A percentile compares a stretch with the other conserved stretches of the same genome.
These are phyloP conservation scores for Arthrobotrys iridis DNA, from an alignment of 2,329 filamentous ascomycete species.

Conservation along the genomic window DNA sequence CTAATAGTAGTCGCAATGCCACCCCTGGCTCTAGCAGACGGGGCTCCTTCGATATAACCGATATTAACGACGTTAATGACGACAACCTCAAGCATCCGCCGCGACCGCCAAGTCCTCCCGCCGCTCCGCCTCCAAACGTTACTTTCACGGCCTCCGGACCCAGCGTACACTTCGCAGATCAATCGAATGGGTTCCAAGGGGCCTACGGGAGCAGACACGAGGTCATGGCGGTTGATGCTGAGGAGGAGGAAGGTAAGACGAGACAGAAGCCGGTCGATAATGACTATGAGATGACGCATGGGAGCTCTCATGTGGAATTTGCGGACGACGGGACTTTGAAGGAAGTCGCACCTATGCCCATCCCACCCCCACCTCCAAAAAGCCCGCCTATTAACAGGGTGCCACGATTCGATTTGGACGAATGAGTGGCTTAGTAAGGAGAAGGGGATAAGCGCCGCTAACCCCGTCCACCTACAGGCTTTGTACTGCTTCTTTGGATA, in stretches of 20 bases:
- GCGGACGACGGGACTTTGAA: constrained; percentile 28
- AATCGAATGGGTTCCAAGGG: constrained; percentile 12
- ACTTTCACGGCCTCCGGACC: background rate
- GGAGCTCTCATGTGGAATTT: constrained; percentile 33
- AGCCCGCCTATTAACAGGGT: constrained; percentile 5
- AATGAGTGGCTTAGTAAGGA: constrained; percentile 1
- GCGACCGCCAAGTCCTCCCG: constrained; percentile 42
- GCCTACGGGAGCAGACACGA: constrained; percentile 32
- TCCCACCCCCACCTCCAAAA: constrained; percentile 34
- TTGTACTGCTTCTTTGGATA: no score
- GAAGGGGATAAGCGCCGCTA: no score
- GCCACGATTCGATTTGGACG: constrained; percentile 36
- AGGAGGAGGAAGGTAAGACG: constrained; percentile 15
- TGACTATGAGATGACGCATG: constrained; percentile 50
- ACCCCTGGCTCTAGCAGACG: constrained; percentile 45
- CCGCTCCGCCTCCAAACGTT: background rate
- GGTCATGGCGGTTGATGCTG: constrained; percentile 10
- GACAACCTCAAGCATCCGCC: constrained; percentile 26
- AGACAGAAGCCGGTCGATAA: constrained; percentile 23
- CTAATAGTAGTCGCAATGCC: constrained; percentile 44
- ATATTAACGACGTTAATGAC: background rate
- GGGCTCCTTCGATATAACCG: constrained; percentile 31
- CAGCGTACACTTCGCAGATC: constrained; percentile 45
- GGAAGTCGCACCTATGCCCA: constrained; percentile 16
- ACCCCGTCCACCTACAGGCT: no score